Percentiles rank a stretch among this genome's conserved stretches.
These are phyloP conservation scores for Protea cynaroides DNA, from an alignment of 164 flowering plant species.

Conservation along the genomic window DNA sequence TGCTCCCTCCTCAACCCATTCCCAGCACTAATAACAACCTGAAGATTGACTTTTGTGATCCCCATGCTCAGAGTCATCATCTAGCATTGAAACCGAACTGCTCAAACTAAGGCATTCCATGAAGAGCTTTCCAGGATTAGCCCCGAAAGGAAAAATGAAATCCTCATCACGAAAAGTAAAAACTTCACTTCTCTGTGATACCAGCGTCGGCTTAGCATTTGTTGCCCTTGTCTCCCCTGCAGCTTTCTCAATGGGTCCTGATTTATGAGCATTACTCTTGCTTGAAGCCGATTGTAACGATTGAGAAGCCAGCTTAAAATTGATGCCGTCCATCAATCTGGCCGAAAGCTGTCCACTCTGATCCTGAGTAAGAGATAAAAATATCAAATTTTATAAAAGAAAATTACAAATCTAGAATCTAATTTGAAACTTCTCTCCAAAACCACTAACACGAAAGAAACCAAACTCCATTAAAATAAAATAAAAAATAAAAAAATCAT, in stretches of 20 bases:
- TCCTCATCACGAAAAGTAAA: constrained; percentile 40
- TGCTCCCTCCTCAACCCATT: constrained; percentile 37
- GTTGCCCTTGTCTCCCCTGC: constrained; percentile 22
- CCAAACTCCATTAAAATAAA: no score
- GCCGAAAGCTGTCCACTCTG: constrained; percentile 20
- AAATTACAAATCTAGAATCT: no score
- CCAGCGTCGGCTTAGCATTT: constrained; percentile 23
- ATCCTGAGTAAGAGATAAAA: constrained; percentile 14
- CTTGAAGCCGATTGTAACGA: constrained; percentile 26
- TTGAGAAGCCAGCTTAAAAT: constrained; percentile 14
- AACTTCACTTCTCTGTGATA: constrained; percentile 28
- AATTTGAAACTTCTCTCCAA: no score
- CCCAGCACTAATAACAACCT: constrained; percentile 12
- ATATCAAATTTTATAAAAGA: no score
- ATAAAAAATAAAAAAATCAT: no score
- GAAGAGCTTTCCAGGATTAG: constrained; percentile 70
- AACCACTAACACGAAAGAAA: no score
- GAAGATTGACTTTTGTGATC: constrained; percentile 38
- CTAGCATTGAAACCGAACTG: constrained; percentile 56
- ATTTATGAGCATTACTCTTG: constrained; percentile 21
- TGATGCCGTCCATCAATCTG: constrained; percentile 16
- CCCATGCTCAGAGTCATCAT: constrained; percentile 49
- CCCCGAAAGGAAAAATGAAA: constrained; percentile 59
- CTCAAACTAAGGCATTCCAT: constrained; percentile 80
- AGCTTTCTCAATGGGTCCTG: constrained; percentile 28